phyloP scores from a whole-genome alignment of 805 yeast species.

The Cyberlindnera meyerae region DNA sequence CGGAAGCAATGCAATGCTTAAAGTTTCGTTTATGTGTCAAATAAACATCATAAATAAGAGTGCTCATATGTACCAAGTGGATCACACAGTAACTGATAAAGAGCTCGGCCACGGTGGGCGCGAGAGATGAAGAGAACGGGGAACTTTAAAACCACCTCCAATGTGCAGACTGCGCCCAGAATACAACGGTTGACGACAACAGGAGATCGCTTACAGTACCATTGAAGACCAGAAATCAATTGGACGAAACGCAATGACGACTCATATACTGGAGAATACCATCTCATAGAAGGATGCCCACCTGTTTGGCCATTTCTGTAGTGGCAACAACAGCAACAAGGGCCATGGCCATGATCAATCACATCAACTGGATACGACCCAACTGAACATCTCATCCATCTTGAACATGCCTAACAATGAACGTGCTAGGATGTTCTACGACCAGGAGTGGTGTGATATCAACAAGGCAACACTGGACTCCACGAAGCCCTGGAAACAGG shows the following conservation, averaged over 20 bases:
- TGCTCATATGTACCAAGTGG: too few relatives aligned
- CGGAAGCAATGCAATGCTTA: too few relatives aligned
- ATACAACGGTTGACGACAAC: too few relatives aligned
- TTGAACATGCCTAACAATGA: conserved; percentile 13
- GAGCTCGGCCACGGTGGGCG: too few relatives aligned
- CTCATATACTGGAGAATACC: conserved; percentile 5
- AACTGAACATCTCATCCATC: conserved; percentile 15
- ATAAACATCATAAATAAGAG: too few relatives aligned
- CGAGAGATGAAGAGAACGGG: too few relatives aligned
- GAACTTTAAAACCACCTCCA: too few relatives aligned
- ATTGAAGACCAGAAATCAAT: too few relatives aligned
- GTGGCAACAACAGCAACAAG: conserved; percentile 1
- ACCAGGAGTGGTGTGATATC: conserved; percentile 8
- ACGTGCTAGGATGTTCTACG: conserved; percentile 16
- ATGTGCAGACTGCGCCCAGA: too few relatives aligned
- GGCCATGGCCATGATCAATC: conserved; percentile 1
- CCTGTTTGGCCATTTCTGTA: conserved; percentile 12
- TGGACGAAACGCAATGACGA: conserved; percentile 1
- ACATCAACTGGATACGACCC: conserved; percentile 10
- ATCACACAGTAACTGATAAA: too few relatives aligned
- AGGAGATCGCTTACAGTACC: too few relatives aligned
- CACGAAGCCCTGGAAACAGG: conserved; percentile 49
- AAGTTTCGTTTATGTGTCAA: too few relatives aligned
- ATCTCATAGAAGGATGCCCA: conserved; percentile 10
- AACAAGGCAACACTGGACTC: conserved; percentile 16